Base-by-base conservation (phyloP, 805 yeast species). In the Lipomyces orientalis region DNA sequence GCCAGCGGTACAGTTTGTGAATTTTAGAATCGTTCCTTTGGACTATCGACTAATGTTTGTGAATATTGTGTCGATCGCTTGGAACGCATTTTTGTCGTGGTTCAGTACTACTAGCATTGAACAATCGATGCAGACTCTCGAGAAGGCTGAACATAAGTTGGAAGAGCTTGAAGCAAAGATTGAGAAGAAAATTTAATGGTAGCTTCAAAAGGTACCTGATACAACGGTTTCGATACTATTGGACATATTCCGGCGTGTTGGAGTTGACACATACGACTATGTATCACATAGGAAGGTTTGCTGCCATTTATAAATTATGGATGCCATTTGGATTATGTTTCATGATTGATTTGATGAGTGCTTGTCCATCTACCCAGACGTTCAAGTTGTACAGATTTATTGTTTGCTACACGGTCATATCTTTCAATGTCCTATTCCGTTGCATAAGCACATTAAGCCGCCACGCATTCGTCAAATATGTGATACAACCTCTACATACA, bases 1-100 rank as follows among this genome's bases (percentile, higher is more conserved):
- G 97, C 97, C 97, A 0, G 76, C 84, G 0, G 87, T 91, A 73
- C 97, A 91, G 76, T 63, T 85, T 58, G 66, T 86, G 63, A 91
- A 91, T 76, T 89, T 91, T 73, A 82, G 85, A 43, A 60, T 70
- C 35, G 43, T 72, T 37, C 73, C 74, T 49, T 61, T 67, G 14
- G 61, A 66, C 7, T 65, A 85, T 73, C 84, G 97, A 51, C 77
- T 93, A 58, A 74, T 90, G 58, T 81, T 87, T 10, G 96, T 90
- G 37, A 91, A 91, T 74, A 66, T 87, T 3, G 83, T 90, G 33
- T 87, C 94, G 59, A 85, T 93, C 34, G 86, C 88, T 22, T 93
- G 97, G 97, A 93, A 93, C 76, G 86, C 94, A 34, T 91, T 84
- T 75, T 76, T 93, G 71, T 89, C 94, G 71, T 68, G 65, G 65